A percentile compares a stretch with the other conserved stretches of the same genome.
Conservation (phyloP, 2,329 filamentous ascomycete genomes). For the Penicillium sp. region DNA sequence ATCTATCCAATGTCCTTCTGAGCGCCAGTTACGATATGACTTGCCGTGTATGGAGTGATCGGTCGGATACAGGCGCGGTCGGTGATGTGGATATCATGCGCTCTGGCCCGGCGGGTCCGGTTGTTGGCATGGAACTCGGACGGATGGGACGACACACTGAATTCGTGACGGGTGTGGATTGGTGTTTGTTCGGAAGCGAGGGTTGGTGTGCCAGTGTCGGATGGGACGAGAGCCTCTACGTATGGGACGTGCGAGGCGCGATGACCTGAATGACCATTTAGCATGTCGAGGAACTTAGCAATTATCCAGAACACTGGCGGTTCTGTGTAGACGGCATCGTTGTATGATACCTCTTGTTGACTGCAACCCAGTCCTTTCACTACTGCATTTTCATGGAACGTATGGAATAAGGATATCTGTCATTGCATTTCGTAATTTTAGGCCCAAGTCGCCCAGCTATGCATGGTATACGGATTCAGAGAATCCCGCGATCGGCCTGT, state of each 20-base stretch:
- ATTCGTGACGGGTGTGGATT: conserved; percentile 94
- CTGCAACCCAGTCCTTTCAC: neutral
- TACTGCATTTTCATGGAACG: neutral
- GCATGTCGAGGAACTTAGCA: neutral
- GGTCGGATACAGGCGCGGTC: conserved; percentile 44
- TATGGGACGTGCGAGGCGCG: conserved; percentile 81
- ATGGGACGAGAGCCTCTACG: conserved; percentile 87
- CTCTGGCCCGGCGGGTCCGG: conserved; percentile 38
- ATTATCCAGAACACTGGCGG: neutral
- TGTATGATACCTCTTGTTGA: neutral
- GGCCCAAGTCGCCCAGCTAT: conserved; percentile 3
- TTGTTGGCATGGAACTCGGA: conserved; percentile 69
- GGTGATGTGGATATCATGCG: conserved; percentile 41
- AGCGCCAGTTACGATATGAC: conserved; percentile 98
- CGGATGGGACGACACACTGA: conserved; percentile 92
- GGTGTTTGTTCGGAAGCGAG: conserved; percentile 93
- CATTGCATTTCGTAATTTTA: conserved; percentile 25
- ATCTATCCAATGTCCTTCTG: conserved; percentile 81
- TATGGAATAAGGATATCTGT: conserved; percentile 12
- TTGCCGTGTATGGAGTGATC: conserved; percentile 89
- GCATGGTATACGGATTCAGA: neutral
- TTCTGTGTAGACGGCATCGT: neutral
- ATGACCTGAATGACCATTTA: conserved; percentile 45
- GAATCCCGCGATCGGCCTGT: neutral
- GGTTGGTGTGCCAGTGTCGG: conserved; percentile 94